phyloP scores from a whole-genome alignment of 495 filamentous ascomycete genomes.

The Mycothermus thermophilus region DNA sequence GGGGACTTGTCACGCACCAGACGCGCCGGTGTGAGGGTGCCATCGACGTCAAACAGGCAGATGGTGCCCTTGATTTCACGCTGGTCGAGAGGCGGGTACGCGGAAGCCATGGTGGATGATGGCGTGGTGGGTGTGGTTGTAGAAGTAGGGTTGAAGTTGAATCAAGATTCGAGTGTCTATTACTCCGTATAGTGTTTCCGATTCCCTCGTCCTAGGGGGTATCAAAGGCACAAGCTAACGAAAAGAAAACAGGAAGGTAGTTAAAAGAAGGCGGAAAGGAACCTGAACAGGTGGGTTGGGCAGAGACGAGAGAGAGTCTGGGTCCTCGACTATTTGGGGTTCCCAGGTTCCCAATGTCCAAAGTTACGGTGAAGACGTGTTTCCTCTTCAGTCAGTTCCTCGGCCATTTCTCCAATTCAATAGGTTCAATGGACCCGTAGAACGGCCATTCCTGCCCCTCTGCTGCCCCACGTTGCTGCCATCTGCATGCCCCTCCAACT shows the following conservation, averaged over 20 bases:
- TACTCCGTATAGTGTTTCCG: no score
- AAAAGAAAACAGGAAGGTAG: no score
- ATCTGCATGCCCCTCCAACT: not conserved
- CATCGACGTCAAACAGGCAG: constrained; percentile 86
- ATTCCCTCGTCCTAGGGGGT: no score
- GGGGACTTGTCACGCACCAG: constrained; percentile 48
- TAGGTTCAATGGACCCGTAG: no score
- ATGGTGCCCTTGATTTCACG: constrained; percentile 83
- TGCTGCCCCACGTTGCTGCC: constrained; percentile 7
- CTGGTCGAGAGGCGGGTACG: constrained; percentile 60
- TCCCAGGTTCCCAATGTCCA: constrained; percentile 1
- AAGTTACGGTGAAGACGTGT: constrained; percentile 7
- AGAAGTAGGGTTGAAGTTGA: not conserved
- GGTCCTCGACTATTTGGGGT: no score
- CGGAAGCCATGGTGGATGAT: constrained; percentile 26
- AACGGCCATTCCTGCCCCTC: no score
- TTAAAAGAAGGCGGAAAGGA: not conserved
- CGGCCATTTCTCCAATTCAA: no score
- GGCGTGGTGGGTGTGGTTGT: constrained; percentile 1
- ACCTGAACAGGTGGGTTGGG: not conserved
- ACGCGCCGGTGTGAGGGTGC: constrained; percentile 68
- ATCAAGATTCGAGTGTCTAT: no score
- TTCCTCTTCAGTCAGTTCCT: not conserved
- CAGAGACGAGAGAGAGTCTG: no score
- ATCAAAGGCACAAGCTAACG: no score